These are phyloP conservation scores for Flueggea neowawraea DNA, from an alignment of 441 rosid species.

Conservation along the genomic window DNA sequence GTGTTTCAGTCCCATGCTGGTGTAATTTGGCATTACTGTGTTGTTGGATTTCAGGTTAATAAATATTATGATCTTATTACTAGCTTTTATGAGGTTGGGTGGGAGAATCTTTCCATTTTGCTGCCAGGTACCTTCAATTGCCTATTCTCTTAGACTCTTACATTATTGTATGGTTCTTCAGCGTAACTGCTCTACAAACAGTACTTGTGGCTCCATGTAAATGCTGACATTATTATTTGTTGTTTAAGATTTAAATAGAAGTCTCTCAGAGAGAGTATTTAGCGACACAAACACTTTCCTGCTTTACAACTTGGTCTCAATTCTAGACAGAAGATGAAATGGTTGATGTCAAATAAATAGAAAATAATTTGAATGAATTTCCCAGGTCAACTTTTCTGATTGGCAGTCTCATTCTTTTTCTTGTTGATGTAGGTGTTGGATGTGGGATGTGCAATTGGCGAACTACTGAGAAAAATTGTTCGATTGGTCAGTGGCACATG, in stretches of 20 bases:
- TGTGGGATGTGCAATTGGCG: constrained; percentile 99
- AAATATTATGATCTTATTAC: constrained; percentile 94
- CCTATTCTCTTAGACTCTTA: constrained; percentile 4
- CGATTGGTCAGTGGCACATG: too few species aligned
- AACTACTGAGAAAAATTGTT: constrained; percentile 72
- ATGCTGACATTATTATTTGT: too few species aligned
- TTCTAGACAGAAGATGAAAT: constrained; percentile 94
- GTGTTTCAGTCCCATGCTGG: too few species aligned
- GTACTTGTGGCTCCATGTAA: too few species aligned
- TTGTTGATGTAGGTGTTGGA: constrained; percentile 96
- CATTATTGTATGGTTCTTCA: too few species aligned
- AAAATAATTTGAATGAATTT: too few species aligned
- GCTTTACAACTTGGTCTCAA: constrained; percentile 86
- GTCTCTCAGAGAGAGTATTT: constrained; percentile 76
- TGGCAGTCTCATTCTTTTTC: too few species aligned
- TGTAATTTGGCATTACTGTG: too few species aligned
- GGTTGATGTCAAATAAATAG: too few species aligned
- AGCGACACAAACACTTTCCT: constrained; percentile 93
- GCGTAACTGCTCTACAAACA: too few species aligned
- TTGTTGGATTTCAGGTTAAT: constrained; percentile 58
- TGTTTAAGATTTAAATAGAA: constrained; percentile 3
- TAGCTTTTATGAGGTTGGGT: constrained; percentile 93
- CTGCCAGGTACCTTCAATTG: constrained; percentile 73
- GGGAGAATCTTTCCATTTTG: constrained; percentile 99
- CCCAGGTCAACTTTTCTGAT: too few species aligned